Conservation (phyloP, 176 grass and related monocot species). For the Hyparrhenia diplandra region DNA sequence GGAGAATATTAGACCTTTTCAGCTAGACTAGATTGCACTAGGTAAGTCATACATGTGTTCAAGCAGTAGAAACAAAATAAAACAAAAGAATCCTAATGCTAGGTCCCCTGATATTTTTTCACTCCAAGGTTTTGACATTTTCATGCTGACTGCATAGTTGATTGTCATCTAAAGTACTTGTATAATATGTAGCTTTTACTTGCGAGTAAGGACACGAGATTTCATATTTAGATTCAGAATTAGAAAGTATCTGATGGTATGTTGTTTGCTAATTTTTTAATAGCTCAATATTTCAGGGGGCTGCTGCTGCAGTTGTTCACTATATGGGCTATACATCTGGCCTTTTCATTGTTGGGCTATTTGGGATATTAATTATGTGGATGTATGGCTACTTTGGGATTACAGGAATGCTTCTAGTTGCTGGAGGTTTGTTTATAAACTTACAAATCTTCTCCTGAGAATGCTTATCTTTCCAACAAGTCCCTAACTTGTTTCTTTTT, state of each 20-base stretch:
- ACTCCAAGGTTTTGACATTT: slow-evolving; percentile 14
- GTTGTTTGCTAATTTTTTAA: slow-evolving; percentile 34
- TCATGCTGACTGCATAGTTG: background rate
- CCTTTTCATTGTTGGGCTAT: slow-evolving; percentile 76
- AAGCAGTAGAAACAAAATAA: background rate
- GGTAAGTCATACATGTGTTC: slow-evolving; percentile 1
- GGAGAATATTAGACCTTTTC: slow-evolving; percentile 4
- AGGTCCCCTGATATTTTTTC: background rate
- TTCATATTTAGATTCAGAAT: background rate
- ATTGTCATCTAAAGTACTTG: background rate
- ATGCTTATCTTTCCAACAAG: background rate
- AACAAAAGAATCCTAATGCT: background rate
- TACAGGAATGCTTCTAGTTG: slow-evolving; percentile 72
- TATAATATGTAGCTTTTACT: slow-evolving; percentile 19
- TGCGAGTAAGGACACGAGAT: background rate
- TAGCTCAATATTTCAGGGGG: slow-evolving; percentile 55
- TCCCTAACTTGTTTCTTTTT: background rate
- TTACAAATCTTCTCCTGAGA: background rate
- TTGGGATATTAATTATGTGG: slow-evolving; percentile 91
- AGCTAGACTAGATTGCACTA: slow-evolving; percentile 22
- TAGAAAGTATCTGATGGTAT: slow-evolving; percentile 7
- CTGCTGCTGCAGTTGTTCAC: slow-evolving; percentile 61
- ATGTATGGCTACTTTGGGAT: slow-evolving; percentile 98
- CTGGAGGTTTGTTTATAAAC: slow-evolving; percentile 65
- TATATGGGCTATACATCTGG: slow-evolving; percentile 85